Conservation (phyloP, 2,329 filamentous ascomycete genomes). For the Diaporthe australafricana region DNA sequence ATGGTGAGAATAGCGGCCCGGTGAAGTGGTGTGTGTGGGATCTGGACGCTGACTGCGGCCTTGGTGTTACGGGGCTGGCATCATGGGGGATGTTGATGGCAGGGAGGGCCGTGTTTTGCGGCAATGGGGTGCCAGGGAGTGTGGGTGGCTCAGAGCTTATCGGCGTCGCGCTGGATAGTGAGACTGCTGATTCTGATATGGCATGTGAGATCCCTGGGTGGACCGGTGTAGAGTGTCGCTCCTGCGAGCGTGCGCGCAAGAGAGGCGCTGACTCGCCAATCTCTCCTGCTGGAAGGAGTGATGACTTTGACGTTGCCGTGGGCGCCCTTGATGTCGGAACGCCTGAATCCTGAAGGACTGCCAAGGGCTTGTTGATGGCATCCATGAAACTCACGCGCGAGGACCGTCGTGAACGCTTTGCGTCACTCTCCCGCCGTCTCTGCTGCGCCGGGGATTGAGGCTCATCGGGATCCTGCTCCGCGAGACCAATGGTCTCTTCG, state of each 20-base stretch:
- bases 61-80: slow-evolving; percentile 45
- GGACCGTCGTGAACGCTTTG: slow-evolving; percentile 57
- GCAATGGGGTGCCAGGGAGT: slow-evolving; percentile 41
- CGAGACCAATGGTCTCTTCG: slow-evolving; percentile 72
- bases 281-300: slow-evolving; percentile 45
- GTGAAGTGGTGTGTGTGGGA: slow-evolving; percentile 54
- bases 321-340: slow-evolving; percentile 51
- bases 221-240: slow-evolving; percentile 45
- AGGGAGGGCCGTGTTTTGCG: neutral
- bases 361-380: slow-evolving; percentile 49
- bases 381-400: slow-evolving; percentile 60
- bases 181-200: slow-evolving; percentile 48
- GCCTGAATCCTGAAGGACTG: slow-evolving; percentile 50
- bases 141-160: slow-evolving; percentile 46
- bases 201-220: slow-evolving; percentile 50
- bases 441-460: slow-evolving; percentile 50
- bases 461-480: slow-evolving; percentile 62
- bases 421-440: slow-evolving; percentile 41
- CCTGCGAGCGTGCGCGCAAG: slow-evolving; percentile 58
- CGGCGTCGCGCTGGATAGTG: slow-evolving; percentile 42
- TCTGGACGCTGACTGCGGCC: slow-evolving; percentile 45
- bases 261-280: slow-evolving; percentile 52
- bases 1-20: slow-evolving; percentile 68
- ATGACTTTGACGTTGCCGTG: slow-evolving; percentile 40
- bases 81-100: slow-evolving; percentile 24